phyloP scores from a whole-genome alignment of 768 basidiomycete genomes.

The Neoboletus brunneissimus region DNA sequence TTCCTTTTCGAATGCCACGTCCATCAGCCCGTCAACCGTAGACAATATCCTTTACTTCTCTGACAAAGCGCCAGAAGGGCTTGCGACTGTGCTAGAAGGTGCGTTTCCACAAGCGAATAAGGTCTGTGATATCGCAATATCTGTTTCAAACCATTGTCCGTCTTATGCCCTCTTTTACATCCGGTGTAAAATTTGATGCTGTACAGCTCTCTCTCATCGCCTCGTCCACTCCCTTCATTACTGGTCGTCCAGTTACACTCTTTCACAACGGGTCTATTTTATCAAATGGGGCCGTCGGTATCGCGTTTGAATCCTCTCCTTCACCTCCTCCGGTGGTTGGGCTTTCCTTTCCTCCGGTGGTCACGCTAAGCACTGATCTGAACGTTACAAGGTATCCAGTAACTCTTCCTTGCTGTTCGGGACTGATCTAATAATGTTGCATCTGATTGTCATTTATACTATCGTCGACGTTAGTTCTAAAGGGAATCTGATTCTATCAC shows the following conservation, averaged over 20 bases:
- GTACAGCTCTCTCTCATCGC: slow-evolving; percentile 63
- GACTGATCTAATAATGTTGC: neutral
- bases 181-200: neutral
- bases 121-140: slow-evolving; percentile 34
- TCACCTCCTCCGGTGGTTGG: slow-evolving; percentile 12
- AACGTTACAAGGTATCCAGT: slow-evolving; percentile 50
- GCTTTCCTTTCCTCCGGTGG: slow-evolving; percentile 40
- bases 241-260: slow-evolving; percentile 70
- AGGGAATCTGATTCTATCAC: slow-evolving; percentile 66
- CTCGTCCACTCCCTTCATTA: slow-evolving; percentile 76
- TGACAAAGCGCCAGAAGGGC: slow-evolving; percentile 56
- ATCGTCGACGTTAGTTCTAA: slow-evolving; percentile 41
- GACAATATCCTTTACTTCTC: slow-evolving; percentile 49
- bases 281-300: slow-evolving; percentile 67
- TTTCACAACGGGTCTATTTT: slow-evolving; percentile 54
- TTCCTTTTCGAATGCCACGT: neutral
- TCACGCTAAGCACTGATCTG: slow-evolving; percentile 43
- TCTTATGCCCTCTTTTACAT: neutral
- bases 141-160: neutral
- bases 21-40: slow-evolving; percentile 17
- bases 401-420: neutral
- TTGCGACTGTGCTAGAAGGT: slow-evolving; percentile 41
- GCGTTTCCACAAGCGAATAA: slow-evolving; percentile 46
- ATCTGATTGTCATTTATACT: neutral
- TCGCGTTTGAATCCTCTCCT: slow-evolving; percentile 41